These are phyloP conservation scores for Ramularia collo-cygni DNA, from an alignment of 2,329 filamentous ascomycete genomes.

Conservation along the genomic window DNA sequence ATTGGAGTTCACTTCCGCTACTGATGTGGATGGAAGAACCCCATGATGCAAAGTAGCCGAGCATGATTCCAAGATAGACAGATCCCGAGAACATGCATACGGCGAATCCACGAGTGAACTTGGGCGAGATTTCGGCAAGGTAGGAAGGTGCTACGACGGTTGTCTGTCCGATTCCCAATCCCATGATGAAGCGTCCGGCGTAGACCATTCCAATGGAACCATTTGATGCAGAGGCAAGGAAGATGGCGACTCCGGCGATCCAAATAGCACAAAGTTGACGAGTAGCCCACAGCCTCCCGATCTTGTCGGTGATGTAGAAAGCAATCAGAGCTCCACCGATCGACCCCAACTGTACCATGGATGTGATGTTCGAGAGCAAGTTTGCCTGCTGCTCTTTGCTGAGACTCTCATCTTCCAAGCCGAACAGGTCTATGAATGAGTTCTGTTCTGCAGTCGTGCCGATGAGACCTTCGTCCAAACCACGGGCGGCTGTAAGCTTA, in stretches of 20 bases:
- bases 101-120: slow-evolving; percentile 51
- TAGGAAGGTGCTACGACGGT: slow-evolving; percentile 54
- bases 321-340: slow-evolving; percentile 63
- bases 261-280: slow-evolving; percentile 24
- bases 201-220: slow-evolving; percentile 30
- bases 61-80: slow-evolving; percentile 67
- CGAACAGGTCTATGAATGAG: slow-evolving; percentile 55
- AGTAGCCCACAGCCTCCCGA: slow-evolving; percentile 27
- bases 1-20: slow-evolving; percentile 33
- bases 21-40: slow-evolving; percentile 48
- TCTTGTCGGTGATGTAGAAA: slow-evolving; percentile 28
- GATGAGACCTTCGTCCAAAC: slow-evolving; percentile 71
- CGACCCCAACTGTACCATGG: slow-evolving; percentile 75
- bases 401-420: slow-evolving; percentile 47
- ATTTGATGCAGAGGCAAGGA: slow-evolving; percentile 40
- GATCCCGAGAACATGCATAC: slow-evolving; percentile 64
- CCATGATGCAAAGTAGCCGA: slow-evolving; percentile 67
- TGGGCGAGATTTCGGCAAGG: slow-evolving; percentile 45
- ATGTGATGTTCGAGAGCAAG: slow-evolving; percentile 56
- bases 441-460: slow-evolving; percentile 49
- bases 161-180: slow-evolving; percentile 42
- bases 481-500: background rate
- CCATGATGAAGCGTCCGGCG: slow-evolving; percentile 38
- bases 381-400: slow-evolving; percentile 57
- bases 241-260: slow-evolving; percentile 29